Percentiles rank a stretch among this genome's conserved stretches.
phyloP scores from a whole-genome alignment of 495 filamentous ascomycete genomes.

The Aspergillus haitiensis region DNA sequence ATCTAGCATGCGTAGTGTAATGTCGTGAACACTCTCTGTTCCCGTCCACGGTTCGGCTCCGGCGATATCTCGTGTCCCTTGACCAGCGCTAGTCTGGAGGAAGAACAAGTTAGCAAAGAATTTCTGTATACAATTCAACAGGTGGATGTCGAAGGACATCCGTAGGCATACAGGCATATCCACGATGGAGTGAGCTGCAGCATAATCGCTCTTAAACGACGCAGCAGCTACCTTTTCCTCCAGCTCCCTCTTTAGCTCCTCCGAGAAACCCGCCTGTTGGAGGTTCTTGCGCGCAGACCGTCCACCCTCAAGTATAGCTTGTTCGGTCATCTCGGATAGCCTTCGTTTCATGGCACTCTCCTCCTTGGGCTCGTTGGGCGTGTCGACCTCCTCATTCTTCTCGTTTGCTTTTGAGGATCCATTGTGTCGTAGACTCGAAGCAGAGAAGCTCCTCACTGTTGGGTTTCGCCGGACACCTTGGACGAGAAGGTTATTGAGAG shows the following conservation, averaged over 20 bases:
- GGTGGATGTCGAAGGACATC: not conserved
- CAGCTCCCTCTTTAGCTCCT: constrained; percentile 74
- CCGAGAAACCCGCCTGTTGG: constrained; percentile 81
- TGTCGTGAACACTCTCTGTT: constrained; percentile 68
- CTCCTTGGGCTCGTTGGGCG: constrained; percentile 27
- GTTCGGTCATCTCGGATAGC: constrained; percentile 77
- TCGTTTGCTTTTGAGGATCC: constrained; percentile 22
- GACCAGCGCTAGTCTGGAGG: constrained; percentile 58
- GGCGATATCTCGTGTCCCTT: constrained; percentile 71
- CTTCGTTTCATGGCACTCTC: constrained; percentile 71
- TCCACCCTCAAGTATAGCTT: constrained; percentile 69
- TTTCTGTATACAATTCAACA: constrained; percentile 9
- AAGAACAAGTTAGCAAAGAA: not conserved
- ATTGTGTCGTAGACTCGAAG: constrained; percentile 28
- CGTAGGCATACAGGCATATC: constrained; percentile 55
- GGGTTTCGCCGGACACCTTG: constrained; percentile 19
- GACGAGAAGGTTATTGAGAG: constrained; percentile 19
- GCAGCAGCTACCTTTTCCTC: constrained; percentile 71
- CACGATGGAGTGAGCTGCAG: constrained; percentile 65
- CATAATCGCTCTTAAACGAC: constrained; percentile 68
- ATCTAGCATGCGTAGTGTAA: constrained; percentile 85
- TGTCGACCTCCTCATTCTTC: constrained; percentile 12
- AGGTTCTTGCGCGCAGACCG: constrained; percentile 71
- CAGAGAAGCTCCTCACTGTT: constrained; percentile 26
- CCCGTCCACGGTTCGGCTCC: constrained; percentile 76